A percentile compares a stretch with the other conserved stretches of the same genome.
Evolutionary conservation across 306 rosid species (phyloP).

Genomic region (Delonix regia): DNA sequence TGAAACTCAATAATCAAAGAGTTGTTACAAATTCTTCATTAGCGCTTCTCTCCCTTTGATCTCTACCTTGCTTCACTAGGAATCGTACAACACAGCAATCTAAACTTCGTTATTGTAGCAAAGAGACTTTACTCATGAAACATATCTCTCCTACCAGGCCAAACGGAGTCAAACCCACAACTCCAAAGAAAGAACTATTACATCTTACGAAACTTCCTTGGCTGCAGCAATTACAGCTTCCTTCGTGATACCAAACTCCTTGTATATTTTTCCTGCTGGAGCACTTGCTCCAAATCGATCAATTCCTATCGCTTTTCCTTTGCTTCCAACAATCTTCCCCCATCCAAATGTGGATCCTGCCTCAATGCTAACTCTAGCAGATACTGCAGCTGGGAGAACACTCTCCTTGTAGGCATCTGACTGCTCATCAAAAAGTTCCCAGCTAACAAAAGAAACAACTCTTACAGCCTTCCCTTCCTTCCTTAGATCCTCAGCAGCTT

Average conservation of each 20-base stretch:
- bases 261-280: constrained; percentile 90
- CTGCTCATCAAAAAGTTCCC: constrained; percentile 96
- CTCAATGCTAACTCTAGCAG: constrained; percentile 97
- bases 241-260: constrained; percentile 84
- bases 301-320: constrained; percentile 93
- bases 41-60: constrained; percentile 49
- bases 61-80: constrained; percentile 48
- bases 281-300: constrained; percentile 99
- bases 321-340: constrained; percentile 79
- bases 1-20: constrained; percentile 64
- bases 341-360: constrained; percentile 97
- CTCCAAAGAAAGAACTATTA: constrained; percentile 34
- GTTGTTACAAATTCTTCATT: constrained; percentile 57
- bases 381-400: constrained; percentile 81
- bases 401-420: constrained; percentile 94
- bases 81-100: constrained; percentile 43
- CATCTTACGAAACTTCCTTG: constrained; percentile 54
- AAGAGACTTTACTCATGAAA: constrained; percentile 44
- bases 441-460: constrained; percentile 87
- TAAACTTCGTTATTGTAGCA: constrained; percentile 48
- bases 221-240: constrained; percentile 97
- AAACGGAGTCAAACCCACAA: constrained; percentile 29
- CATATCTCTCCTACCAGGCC: constrained; percentile 40
- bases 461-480: constrained; percentile 93
- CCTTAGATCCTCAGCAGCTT: constrained; percentile 88